Evolutionary conservation across 148 eudicot species (phyloP), one percentile per base, ranked within the genome.

Genomic region (Rhododendron vialii): DNA sequence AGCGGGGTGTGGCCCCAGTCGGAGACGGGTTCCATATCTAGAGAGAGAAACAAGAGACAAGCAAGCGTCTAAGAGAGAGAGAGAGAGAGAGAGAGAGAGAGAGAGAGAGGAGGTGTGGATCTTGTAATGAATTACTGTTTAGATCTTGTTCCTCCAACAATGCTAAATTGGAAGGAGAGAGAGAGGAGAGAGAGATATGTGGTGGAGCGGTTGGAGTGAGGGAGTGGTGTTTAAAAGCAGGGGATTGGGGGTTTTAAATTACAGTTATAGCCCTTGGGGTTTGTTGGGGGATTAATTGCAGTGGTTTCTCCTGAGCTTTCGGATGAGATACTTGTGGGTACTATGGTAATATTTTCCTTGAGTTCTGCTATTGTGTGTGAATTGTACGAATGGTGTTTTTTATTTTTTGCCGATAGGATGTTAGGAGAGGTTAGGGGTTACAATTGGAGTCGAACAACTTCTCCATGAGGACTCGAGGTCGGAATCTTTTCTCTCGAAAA

Each of bases 1-100:
- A 96, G 92, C 18, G 99, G 85, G 38, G 93, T 59, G 88, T 96
- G 94, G n/a, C 99, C 99, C 99, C 98, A 96, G 0, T 48, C 53
- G 7, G 85, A 84, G 1, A 96, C 99, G 67, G 96, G 91, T 78
- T 96, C 99, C 99, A 96, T 94, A 59, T 74, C 8, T 6, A 5
- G n/a, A 14, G 57, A 53, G 57, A 53, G 57, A 53, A 14, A 53
- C 17, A 4, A 53, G 57, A 11, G 13, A 48, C 51, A 48, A 48
- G 51, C 11, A 48, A 48, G 51, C 13, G 51, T 8, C 11, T 47
- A 10, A 1, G 50, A 47, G 50, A 47, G 53, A 48, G 51, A 48
- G 51, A 48, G 51, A 48, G 51, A 48, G 11, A 9, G 55, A 14
- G 57, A 51, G 57, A 53, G 57, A 53, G 57, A 53, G 57, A 53